phyloP scores from a whole-genome alignment of 2,329 filamentous ascomycete species.

The Colletotrichum siamense region DNA sequence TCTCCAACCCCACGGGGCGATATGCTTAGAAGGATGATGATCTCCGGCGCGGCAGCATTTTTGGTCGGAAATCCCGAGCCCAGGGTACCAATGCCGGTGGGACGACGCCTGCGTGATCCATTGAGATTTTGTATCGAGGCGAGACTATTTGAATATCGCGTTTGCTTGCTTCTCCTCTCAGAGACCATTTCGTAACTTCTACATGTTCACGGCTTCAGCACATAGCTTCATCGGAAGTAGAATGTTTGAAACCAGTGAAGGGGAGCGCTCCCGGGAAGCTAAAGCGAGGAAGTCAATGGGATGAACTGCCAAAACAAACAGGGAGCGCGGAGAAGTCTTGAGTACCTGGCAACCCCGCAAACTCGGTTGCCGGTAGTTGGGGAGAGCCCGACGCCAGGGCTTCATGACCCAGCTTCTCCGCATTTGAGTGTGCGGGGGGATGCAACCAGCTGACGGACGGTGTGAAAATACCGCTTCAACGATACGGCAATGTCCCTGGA shows the following conservation, averaged over 20 bases:
- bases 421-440: neutral
- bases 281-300: neutral
- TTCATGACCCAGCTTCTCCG: conserved; percentile 4
- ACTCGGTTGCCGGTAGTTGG: neutral
- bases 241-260: neutral
- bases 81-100: neutral
- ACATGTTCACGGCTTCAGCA: neutral
- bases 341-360: neutral
- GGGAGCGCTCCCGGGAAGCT: neutral
- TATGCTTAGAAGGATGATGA: conserved; percentile 1
- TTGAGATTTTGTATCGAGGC: too few relatives aligned
- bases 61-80: neutral
- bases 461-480: neutral
- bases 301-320: neutral
- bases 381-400: neutral
- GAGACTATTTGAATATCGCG: neutral
- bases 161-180: neutral
- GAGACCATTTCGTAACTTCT: neutral
- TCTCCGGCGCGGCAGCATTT: neutral
- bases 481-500: neutral
- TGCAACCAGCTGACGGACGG: neutral
- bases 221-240: neutral
- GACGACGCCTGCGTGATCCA: neutral
- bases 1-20: neutral
- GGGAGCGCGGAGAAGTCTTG: neutral